Percentiles rank a stretch among this genome's conserved stretches.
Evolutionary conservation across 2,329 filamentous ascomycete genomes (phyloP).

Genomic region (Paraconiothyrium sp.): DNA sequence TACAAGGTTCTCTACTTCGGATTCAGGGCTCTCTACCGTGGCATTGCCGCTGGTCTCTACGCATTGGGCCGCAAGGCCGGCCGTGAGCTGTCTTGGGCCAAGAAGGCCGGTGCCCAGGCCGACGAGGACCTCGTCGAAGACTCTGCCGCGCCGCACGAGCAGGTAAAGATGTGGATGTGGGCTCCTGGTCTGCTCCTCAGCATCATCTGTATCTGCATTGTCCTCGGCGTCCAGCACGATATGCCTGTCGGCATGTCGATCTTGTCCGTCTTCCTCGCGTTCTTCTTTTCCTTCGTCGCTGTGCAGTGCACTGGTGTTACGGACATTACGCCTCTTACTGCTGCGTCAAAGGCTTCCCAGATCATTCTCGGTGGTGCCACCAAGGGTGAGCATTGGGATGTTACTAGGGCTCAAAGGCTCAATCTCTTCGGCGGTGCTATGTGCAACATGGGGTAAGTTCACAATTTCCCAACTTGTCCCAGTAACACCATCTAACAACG

Average conservation of each 20-base stretch:
- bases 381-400: slow-evolving; percentile 60
- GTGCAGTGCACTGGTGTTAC: slow-evolving; percentile 69
- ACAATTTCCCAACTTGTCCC: background rate
- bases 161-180: slow-evolving; percentile 66
- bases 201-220: slow-evolving; percentile 61
- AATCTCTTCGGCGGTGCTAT: slow-evolving; percentile 71
- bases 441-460: slow-evolving; percentile 43
- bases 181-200: slow-evolving; percentile 56
- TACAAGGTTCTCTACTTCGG: slow-evolving; percentile 58
- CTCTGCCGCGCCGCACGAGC: slow-evolving; percentile 57
- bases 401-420: slow-evolving; percentile 67
- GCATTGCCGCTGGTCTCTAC: slow-evolving; percentile 56
- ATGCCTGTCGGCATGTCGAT: slow-evolving; percentile 67
- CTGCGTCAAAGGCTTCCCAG: slow-evolving; percentile 74
- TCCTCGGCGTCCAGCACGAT: slow-evolving; percentile 64
- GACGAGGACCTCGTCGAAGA: slow-evolving; percentile 60
- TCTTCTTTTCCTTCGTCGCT: slow-evolving; percentile 70
- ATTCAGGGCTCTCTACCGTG: slow-evolving; percentile 61
- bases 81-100: slow-evolving; percentile 56
- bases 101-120: slow-evolving; percentile 51
- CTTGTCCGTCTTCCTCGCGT: slow-evolving; percentile 65
- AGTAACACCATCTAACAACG: background rate
- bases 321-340: slow-evolving; percentile 71
- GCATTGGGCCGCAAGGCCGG: slow-evolving; percentile 51
- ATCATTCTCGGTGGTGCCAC: slow-evolving; percentile 74